Conservation (phyloP, 495 filamentous ascomycete genomes). For the Aspergillus asperescens region DNA sequence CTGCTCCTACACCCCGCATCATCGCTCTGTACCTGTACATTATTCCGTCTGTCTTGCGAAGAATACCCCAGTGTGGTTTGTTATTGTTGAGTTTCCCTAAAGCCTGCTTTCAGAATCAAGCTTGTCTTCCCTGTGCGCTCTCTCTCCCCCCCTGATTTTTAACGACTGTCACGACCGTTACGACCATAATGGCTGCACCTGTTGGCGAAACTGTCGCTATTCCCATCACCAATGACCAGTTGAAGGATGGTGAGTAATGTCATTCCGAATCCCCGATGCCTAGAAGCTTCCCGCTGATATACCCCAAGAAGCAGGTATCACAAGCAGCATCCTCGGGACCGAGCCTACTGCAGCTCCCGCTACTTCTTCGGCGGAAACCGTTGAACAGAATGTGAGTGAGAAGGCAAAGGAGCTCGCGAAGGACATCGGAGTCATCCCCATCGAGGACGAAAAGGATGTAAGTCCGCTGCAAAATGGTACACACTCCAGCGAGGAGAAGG, state of each 20-base stretch:
- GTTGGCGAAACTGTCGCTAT: conserved; percentile 43
- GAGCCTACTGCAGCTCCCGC: conserved; percentile 5
- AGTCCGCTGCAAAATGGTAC: conserved; percentile 3
- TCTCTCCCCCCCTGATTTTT: conserved; percentile 13
- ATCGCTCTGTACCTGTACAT: conserved; percentile 14
- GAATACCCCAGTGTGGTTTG: conserved; percentile 10
- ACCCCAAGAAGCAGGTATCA: conserved; percentile 9
- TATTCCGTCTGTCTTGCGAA: conserved; percentile 5
- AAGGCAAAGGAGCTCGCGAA: conserved; percentile 12
- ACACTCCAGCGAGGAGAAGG: conserved; percentile 1
- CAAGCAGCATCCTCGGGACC: conserved; percentile 16
- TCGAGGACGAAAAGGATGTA: conserved; percentile 6
- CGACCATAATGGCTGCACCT: conserved; percentile 22
- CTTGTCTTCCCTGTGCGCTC: conserved; percentile 5
- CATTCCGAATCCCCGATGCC: background rate
- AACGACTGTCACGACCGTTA: conserved; percentile 28
- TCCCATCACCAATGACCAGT: conserved; percentile 52
- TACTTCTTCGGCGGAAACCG: conserved; percentile 1
- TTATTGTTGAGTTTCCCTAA: conserved; percentile 8
- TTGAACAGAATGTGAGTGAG: conserved; percentile 8
- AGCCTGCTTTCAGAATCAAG: conserved; percentile 2
- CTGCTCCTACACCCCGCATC: conserved; percentile 8
- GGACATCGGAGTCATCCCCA: conserved; percentile 6
- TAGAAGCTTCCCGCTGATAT: background rate
- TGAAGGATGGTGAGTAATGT: conserved; percentile 47